Evolutionary conservation across 306 rosid genomes (phyloP), one percentile per base, ranked within the genome.

Genomic region (Benincasa hispida): DNA sequence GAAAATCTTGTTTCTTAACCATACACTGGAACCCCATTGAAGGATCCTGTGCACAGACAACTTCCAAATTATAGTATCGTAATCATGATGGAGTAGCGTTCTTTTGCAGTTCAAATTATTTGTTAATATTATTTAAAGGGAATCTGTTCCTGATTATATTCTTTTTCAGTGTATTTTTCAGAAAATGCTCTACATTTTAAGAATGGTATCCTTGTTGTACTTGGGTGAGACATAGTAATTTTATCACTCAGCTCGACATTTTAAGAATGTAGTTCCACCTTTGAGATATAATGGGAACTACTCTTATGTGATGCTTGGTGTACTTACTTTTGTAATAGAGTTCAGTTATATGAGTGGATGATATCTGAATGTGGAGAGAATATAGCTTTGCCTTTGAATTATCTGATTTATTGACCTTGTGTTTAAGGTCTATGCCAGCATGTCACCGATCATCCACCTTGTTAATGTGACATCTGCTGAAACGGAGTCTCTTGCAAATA

Each of bases 351-450:
- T 69, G 55, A 41, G 17, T 39, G 54, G n/a, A 41, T 42, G 55
- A 13, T 68, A 22, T 68, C 35, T 68, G 57, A 12, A 24, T 18
- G 12, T 34, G 24, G 35, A 42, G 57, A 6, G 55, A 45, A 69
- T 14, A 8, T 69, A 17, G 21, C 32, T n/a, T 37, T 39, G 35
- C 24, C 41, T 72, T 27, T 8, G 41, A 72, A 48, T 72, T 48
- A 24, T 72, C 21, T 47, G 10, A 22, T 55, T 74, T 35, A 35
- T 10, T 74, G 50, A 30, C 51, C 72, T 53, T 63, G 77, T 63
- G 66, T 81, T 86, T 84, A 86, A 94, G 99, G 99, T 90, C 68
- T 94, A 94, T 76, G 92, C 97, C 45, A 94, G 96, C 65, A 94
- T 92, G 99, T 90, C 97, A 24, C 96, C 97, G 25, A 69, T 83